Evolutionary conservation across 1,284 basidiomycete genomes (phyloP).

Genomic region (Prillingera fragicola): DNA sequence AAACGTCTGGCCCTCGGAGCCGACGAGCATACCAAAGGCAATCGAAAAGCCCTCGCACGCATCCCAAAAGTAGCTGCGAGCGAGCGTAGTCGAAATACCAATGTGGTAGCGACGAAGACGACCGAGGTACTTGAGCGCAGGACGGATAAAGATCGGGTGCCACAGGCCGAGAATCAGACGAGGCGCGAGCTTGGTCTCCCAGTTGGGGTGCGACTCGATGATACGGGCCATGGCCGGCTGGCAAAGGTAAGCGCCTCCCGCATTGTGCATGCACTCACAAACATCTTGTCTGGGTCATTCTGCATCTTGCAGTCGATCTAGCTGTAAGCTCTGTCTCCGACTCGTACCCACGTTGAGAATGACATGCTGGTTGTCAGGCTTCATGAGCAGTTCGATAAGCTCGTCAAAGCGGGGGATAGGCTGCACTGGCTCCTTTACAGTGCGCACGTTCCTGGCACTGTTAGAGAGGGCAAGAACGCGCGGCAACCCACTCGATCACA

Average conservation of each 20-base stretch:
- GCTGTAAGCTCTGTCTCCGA: slow-evolving; percentile 1
- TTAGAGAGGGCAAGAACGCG: neutral
- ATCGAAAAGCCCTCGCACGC: slow-evolving; percentile 86
- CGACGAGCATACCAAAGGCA: slow-evolving; percentile 67
- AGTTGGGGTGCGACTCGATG: slow-evolving; percentile 65
- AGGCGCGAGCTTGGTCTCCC: slow-evolving; percentile 76
- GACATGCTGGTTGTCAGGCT: slow-evolving; percentile 77
- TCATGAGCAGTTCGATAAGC: slow-evolving; percentile 74
- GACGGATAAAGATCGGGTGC: slow-evolving; percentile 84
- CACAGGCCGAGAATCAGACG: slow-evolving; percentile 79
- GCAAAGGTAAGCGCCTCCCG: no score
- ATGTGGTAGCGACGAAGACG: slow-evolving; percentile 77
- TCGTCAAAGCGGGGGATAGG: slow-evolving; percentile 79
- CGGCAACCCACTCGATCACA: slow-evolving; percentile 42
- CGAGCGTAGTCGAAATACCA: slow-evolving; percentile 63
- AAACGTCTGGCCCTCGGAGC: slow-evolving; percentile 63
- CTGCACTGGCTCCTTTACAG: slow-evolving; percentile 75
- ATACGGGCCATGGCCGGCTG: slow-evolving; percentile 70
- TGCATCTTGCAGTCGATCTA: slow-evolving; percentile 84
- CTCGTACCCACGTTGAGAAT: slow-evolving; percentile 60
- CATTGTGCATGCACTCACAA: slow-evolving; percentile 52
- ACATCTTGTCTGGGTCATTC: slow-evolving; percentile 84
- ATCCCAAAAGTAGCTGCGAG: slow-evolving; percentile 86
- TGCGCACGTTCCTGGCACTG: slow-evolving; percentile 58
- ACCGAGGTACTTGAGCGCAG: slow-evolving; percentile 70